phyloP scores from a whole-genome alignment of 345 rosid genomes.

The Syzygium grande region DNA sequence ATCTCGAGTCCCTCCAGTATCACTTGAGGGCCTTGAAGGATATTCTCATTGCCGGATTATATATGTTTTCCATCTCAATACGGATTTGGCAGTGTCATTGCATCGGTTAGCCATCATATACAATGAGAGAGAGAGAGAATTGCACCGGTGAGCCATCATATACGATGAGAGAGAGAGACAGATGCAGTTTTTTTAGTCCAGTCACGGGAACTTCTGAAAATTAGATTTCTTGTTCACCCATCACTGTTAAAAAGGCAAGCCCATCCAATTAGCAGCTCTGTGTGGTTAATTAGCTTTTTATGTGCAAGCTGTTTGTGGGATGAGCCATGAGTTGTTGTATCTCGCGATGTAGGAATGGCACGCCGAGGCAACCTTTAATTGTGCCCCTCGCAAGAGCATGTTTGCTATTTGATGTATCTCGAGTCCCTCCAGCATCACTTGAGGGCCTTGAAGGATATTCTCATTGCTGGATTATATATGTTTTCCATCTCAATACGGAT shows the following conservation, averaged over 20 bases:
- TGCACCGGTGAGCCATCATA: not conserved
- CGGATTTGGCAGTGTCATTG: conserved; percentile 35
- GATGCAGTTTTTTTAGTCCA: not conserved
- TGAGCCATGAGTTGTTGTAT: not conserved
- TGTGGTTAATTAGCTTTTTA: not conserved
- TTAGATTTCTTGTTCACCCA: not conserved
- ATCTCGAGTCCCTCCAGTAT: conserved; percentile 80
- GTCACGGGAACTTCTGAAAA: not conserved
- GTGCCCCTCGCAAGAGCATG: conserved; percentile 84
- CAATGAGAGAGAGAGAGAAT: not conserved
- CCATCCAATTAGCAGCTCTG: not conserved
- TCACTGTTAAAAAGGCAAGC: not conserved
- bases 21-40: conserved; percentile 81
- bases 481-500: conserved; percentile 90
- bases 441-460: conserved; percentile 87
- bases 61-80: conserved; percentile 88
- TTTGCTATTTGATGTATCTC: conserved; percentile 52
- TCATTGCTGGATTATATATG: conserved; percentile 89
- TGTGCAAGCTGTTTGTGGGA: not conserved
- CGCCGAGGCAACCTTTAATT: conserved; percentile 87
- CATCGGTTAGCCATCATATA: not conserved
- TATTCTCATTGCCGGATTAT: conserved; percentile 95
- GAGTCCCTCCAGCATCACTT: conserved; percentile 91
- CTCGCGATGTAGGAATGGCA: conserved; percentile 53
- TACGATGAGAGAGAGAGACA: not conserved